Evolutionary conservation across 345 rosid genomes (phyloP), one percentile per base, ranked within the genome.

Genomic region (Sisymbrium altissimum): DNA sequence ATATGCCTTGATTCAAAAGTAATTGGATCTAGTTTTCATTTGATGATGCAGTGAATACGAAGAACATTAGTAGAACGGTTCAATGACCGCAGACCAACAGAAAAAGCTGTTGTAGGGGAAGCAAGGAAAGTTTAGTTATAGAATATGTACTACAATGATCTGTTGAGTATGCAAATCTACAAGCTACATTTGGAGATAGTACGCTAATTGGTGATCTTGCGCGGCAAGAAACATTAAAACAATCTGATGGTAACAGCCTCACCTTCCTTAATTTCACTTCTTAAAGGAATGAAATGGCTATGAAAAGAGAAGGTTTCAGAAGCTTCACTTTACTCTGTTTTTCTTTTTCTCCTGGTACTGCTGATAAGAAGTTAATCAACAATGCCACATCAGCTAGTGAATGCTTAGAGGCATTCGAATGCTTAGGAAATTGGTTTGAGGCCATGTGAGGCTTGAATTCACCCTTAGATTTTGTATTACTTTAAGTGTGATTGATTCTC

Each of bases 91-190:
- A 11, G 86, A 87, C 41, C 89, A 91, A 68, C 89, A 89, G 90
- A 89, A 82, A n/a, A 91, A 86, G 81, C 82, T 87, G 25, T 85
- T 91, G 0, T 85, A 33, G 89, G 89, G 88, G 91, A n/a, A 87
- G 39, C 72, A 89, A 89, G 48, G 86, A 82, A 83, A 84, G 78
- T 74, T 59, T 85, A 18, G 35, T 83, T 40, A 54, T 76, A 33
- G 18, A n/a, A n/a, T 43, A 43, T 2, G 48, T 6, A n/a, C 48
- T 43, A 11, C 3, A 43, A 23, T 23, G 25, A 23, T 23, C 25
- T 23, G 25, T 23, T 23, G 3, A 27, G 58, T 14, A 53, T 53
- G 59, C 36, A 54, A 54, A 54, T 54, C 8, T n/a, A 1, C 19
- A 54, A 54, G 30, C n/a, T 29, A 18, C 27, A 19, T 19, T 13